Percentiles rank a stretch among this genome's conserved stretches.
Evolutionary conservation across 1,284 basidiomycete genomes (phyloP).

Genomic region (Ceratobasidium sp.): DNA sequence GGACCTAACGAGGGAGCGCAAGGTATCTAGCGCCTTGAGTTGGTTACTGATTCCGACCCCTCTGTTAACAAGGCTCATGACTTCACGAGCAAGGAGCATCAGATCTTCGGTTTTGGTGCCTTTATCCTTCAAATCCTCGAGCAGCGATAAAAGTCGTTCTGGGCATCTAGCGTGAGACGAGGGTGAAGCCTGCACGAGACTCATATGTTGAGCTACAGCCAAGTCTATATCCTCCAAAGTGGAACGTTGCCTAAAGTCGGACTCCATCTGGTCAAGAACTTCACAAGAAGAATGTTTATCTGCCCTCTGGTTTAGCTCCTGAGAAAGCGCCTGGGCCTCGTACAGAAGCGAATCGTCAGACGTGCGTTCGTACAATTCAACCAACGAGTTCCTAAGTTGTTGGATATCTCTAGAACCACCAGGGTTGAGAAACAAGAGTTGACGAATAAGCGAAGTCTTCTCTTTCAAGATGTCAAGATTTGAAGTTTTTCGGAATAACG

Average conservation of each 20-base stretch:
- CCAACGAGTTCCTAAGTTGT: background rate
- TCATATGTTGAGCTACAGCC: constrained; percentile 7
- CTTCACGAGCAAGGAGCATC: background rate
- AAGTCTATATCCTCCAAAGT: background rate
- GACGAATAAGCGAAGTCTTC: constrained; percentile 6
- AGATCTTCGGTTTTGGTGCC: background rate
- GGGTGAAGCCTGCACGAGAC: background rate
- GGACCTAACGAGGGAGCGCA: background rate
- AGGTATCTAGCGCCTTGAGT: background rate
- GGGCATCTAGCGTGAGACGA: constrained; percentile 2
- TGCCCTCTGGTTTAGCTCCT: background rate
- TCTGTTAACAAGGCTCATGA: background rate
- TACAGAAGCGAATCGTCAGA: background rate
- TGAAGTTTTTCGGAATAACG: background rate
- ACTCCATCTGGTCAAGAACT: constrained; percentile 17
- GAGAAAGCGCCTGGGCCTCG: constrained; percentile 13
- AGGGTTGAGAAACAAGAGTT: constrained; percentile 1
- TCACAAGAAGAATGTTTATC: background rate
- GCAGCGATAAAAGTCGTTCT: background rate
- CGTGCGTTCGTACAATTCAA: constrained; percentile 5
- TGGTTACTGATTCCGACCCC: constrained; percentile 29
- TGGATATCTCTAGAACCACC: background rate
- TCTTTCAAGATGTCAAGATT: background rate
- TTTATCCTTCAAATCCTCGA: background rate
- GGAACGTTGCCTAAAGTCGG: background rate